Evolutionary conservation across 352 stramenopile species (phyloP).

Genomic region (Phytophthora pseudosyringae): DNA sequence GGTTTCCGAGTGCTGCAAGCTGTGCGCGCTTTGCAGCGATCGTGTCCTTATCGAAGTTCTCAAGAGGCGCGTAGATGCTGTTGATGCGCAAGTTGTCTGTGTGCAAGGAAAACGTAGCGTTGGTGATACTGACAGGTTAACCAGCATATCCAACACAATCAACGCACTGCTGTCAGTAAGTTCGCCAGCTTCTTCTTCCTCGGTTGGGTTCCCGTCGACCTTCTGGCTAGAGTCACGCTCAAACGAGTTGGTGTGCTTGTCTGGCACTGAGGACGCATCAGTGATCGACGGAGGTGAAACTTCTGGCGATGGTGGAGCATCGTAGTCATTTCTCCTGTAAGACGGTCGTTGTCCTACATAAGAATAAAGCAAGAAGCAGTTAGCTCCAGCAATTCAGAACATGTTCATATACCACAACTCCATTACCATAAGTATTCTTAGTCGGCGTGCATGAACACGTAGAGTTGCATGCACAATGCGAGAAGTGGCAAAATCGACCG

Average conservation of each 20-base stretch:
- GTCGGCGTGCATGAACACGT: slow-evolving; percentile 81
- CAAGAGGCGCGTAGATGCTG: slow-evolving; percentile 76
- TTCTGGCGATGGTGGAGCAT: slow-evolving; percentile 75
- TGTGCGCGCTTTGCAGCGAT: slow-evolving; percentile 84
- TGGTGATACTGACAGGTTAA: neutral
- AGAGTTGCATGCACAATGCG: slow-evolving; percentile 88
- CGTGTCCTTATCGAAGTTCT: slow-evolving; percentile 81
- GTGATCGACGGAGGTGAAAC: slow-evolving; percentile 25
- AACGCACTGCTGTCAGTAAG: slow-evolving; percentile 66
- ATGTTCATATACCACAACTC: neutral
- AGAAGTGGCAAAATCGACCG: slow-evolving; percentile 87
- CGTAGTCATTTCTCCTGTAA: slow-evolving; percentile 85
- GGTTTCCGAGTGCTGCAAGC: slow-evolving; percentile 73
- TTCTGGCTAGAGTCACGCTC: slow-evolving; percentile 55
- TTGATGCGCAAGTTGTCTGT: slow-evolving; percentile 67
- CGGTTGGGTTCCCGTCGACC: slow-evolving; percentile 25
- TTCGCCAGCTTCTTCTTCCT: slow-evolving; percentile 80
- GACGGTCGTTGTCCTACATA: slow-evolving; percentile 73
- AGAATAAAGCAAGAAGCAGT: slow-evolving; percentile 14
- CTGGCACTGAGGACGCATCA: slow-evolving; percentile 39
- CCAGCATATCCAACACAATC: neutral
- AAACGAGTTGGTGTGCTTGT: slow-evolving; percentile 62
- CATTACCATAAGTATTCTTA: slow-evolving; percentile 86
- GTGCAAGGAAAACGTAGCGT: slow-evolving; percentile 2
- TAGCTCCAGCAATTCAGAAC: slow-evolving; percentile 11